Evolutionary conservation across 1,284 basidiomycete genomes (phyloP), one percentile per base, ranked within the genome.

Genomic region (Sanghuangporus weigelae): DNA sequence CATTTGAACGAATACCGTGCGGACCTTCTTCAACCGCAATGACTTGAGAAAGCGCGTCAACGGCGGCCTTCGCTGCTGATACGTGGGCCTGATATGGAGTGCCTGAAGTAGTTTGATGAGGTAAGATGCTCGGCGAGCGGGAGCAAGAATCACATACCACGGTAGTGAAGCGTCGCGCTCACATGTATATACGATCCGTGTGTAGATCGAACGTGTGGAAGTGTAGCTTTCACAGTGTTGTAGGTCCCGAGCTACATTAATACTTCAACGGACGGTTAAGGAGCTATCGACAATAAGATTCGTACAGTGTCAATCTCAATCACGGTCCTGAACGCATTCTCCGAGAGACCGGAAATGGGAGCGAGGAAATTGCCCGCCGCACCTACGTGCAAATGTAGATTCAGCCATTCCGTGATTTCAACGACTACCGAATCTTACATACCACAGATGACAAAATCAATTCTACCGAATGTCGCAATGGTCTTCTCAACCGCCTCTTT

Each of bases 371-470:
- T 96, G 7, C 93, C 93, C 65, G 93, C 93, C 54, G 92, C 93
- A 70, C 91, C 92, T 93, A 71, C 53, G 39, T 58, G 8, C 36
- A n/a, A 40, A 36, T 31, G 14, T 42, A 46, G 31, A 42, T 31
- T 39, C 16, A 44, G 64, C 63, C 59, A 62, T 68, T 57, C 21
- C 58, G 26, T 5, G 26, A 4, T 31, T 31, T 31, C 26, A 31
- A 31, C 26, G 26, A 31, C 26, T 31, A 31, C 26, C 26, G 26
- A 31, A 46, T 4, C 21, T 8, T 35, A 72, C 80, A 53, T 73
- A 87, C 95, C 95, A 71, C 93, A 95, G 63, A 98, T 93, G 62
- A 98, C 96, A 75, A 93, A 96, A 78, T 99, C 96, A 68, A 99
- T 95, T 66, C 83, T 80, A 1, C 96, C 96, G 73, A 92, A 96